phyloP scores from a whole-genome alignment of 257 asterid species.

The Solanum appendiculatum region DNA sequence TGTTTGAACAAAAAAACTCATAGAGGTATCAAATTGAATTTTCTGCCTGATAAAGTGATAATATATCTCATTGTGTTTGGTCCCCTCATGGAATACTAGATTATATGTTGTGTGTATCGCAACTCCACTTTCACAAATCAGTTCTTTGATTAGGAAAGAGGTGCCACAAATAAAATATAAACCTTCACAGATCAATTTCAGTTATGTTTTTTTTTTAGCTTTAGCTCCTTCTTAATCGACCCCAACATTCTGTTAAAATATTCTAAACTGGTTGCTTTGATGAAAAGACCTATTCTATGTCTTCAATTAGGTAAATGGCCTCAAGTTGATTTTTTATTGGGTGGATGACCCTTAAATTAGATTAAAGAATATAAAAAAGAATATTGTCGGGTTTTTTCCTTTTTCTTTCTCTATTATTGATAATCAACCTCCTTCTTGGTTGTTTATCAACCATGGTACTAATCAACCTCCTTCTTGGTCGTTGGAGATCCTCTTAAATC shows the following conservation, averaged over 20 bases:
- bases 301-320: not conserved
- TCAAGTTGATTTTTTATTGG: not conserved
- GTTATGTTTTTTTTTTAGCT: not conserved
- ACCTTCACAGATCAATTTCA: not conserved
- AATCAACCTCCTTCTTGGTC: not conserved
- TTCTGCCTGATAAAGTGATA: not conserved
- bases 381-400: not conserved
- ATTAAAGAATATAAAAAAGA: not conserved
- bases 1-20: not conserved
- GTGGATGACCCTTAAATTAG: not conserved
- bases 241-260: not conserved
- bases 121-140: not conserved
- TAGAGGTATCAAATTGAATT: not conserved
- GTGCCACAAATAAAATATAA: not conserved
- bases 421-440: too few species aligned
- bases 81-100: not conserved
- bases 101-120: not conserved
- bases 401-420: not conserved
- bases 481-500: not conserved
- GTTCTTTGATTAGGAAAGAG: not conserved
- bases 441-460: too few species aligned
- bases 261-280: not conserved
- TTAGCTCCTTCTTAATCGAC: not conserved
- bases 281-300: not conserved
- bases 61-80: not conserved